Conservation (phyloP, 179 eudicot genomes). For the Gypsophila paniculata region DNA sequence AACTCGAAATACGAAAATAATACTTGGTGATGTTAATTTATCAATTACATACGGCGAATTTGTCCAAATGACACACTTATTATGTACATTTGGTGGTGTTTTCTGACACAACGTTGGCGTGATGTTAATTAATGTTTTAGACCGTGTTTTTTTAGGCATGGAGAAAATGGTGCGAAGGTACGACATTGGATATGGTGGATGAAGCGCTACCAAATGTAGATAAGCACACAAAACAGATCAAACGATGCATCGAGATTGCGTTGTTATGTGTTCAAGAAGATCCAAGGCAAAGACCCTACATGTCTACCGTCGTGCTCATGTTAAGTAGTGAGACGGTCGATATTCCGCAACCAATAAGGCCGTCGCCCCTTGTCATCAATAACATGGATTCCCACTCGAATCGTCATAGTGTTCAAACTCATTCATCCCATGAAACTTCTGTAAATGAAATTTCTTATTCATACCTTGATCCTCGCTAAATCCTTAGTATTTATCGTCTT, state of each 20-base stretch:
- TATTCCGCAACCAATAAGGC: conserved; percentile 14
- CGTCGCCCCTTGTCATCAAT: not conserved
- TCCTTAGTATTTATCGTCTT: too few species aligned
- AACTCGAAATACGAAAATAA: too few species aligned
- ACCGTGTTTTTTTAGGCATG: conserved; percentile 31
- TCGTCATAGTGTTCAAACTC: not conserved
- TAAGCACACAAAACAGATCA: conserved; percentile 11
- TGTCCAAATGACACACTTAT: too few species aligned
- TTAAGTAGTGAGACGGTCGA: conserved; percentile 18
- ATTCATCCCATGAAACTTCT: not conserved
- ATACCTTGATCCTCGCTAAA: too few species aligned
- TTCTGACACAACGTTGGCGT: too few species aligned
- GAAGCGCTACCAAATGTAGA: conserved; percentile 15
- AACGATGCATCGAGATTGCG: conserved; percentile 29
- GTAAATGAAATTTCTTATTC: not conserved
- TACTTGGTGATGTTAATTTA: too few species aligned
- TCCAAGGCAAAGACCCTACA: conserved; percentile 20
- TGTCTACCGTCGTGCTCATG: conserved; percentile 28
- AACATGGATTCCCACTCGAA: not conserved
- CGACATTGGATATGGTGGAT: conserved; percentile 31
- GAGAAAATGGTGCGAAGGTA: conserved; percentile 41
- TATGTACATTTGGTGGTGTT: too few species aligned
- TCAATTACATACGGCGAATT: too few species aligned
- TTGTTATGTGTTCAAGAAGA: conserved; percentile 31
- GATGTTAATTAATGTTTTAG: not conserved